Evolutionary conservation across 2,329 filamentous ascomycete genomes (phyloP).

Genomic region (Diaporthe sp.): DNA sequence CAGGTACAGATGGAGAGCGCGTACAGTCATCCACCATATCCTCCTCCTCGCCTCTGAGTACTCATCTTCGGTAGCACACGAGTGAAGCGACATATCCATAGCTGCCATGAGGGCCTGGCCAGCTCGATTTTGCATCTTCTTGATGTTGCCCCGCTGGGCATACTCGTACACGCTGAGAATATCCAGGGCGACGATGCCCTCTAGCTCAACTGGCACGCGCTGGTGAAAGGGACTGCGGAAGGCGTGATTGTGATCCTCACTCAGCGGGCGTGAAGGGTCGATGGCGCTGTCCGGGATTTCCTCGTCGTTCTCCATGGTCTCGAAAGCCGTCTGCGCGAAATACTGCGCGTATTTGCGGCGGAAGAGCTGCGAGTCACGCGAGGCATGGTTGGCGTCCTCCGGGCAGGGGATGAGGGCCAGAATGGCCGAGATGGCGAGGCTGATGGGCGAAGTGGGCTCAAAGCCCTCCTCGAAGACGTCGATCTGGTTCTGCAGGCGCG

Average conservation of each 20-base stretch:
- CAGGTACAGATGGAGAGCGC: conserved; percentile 28
- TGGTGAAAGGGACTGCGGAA: conserved; percentile 58
- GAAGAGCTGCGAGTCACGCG: conserved; percentile 55
- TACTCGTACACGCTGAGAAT: conserved; percentile 66
- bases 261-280: conserved; percentile 59
- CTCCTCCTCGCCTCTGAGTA: conserved; percentile 60
- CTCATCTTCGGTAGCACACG: conserved; percentile 52
- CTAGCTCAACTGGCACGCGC: conserved; percentile 57
- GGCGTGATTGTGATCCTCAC: conserved; percentile 49
- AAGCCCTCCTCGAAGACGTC: conserved; percentile 33
- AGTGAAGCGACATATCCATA: conserved; percentile 59
- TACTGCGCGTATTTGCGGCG: conserved; percentile 62
- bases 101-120: conserved; percentile 61
- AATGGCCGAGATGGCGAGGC: conserved; percentile 42
- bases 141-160: conserved; percentile 64
- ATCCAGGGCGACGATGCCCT: conserved; percentile 61
- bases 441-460: conserved; percentile 35
- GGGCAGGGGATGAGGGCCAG: conserved; percentile 42
- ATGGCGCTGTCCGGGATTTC: conserved; percentile 60
- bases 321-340: conserved; percentile 60
- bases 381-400: conserved; percentile 51
- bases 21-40: conserved; percentile 66
- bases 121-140: conserved; percentile 63
- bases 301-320: conserved; percentile 61
- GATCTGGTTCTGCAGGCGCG: conserved; percentile 52